Percentiles rank a stretch among this genome's conserved stretches.
Conservation (phyloP, 129 eudicot genomes). For the Solidago caesia region DNA sequence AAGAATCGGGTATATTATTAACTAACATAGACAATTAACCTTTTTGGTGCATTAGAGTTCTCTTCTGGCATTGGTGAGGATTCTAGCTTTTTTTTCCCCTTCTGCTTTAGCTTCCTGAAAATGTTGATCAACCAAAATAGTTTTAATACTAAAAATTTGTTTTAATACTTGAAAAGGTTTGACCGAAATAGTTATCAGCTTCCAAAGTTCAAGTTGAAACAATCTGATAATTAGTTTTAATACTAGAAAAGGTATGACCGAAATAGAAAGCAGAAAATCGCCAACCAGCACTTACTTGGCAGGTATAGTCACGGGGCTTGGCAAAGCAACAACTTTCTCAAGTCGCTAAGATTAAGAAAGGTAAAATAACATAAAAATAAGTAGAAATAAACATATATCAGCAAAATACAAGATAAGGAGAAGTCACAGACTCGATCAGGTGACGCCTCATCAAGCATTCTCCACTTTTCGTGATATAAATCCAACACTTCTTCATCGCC, state of each 20-base stretch:
- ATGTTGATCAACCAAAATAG: slow-evolving; percentile 1
- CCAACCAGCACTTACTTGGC: slow-evolving; percentile 37
- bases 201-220: not conserved
- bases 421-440: slow-evolving; percentile 34
- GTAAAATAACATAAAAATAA: not conserved
- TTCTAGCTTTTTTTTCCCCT: slow-evolving; percentile 34
- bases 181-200: not conserved
- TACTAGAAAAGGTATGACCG: not conserved
- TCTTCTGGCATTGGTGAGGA: slow-evolving; percentile 23
- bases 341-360: slow-evolving; percentile 20
- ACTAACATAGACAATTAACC: slow-evolving; percentile 6
- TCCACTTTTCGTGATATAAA: slow-evolving; percentile 53
- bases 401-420: slow-evolving; percentile 4
- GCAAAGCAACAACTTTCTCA: slow-evolving; percentile 24
- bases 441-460: slow-evolving; percentile 23
- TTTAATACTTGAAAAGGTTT: not conserved
- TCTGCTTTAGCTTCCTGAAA: slow-evolving; percentile 38
- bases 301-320: slow-evolving; percentile 23
- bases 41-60: slow-evolving; percentile 8
- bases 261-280: not conserved
- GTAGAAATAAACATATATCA: slow-evolving; percentile 5
- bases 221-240: not conserved
- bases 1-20: not conserved
- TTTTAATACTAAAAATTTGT: not conserved
- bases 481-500: slow-evolving; percentile 66